phyloP scores from a whole-genome alignment of 2,329 filamentous ascomycete genomes.

The Zymoseptoria passerinii region DNA sequence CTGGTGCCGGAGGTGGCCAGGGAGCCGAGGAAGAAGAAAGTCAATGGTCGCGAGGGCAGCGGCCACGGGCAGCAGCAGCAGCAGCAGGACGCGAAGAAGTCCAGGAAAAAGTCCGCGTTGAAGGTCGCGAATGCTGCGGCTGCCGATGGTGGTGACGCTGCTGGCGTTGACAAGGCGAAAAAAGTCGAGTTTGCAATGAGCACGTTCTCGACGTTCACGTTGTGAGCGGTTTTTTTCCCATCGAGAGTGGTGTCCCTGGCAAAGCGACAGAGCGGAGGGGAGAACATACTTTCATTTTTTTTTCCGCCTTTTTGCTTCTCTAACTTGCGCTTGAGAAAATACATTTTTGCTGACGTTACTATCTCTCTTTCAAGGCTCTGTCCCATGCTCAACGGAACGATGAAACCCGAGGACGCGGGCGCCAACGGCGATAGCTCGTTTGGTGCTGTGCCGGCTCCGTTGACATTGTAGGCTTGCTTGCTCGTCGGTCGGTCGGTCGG shows the following conservation, averaged over 20 bases:
- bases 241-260: not conserved
- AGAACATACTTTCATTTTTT: not conserved
- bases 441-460: constrained; percentile 27
- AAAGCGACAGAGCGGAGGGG: not conserved
- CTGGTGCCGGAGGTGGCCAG: not conserved
- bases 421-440: constrained; percentile 27
- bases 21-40: constrained; percentile 1
- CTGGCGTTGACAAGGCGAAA: not conserved
- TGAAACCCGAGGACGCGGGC: constrained; percentile 30
- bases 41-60: constrained; percentile 8
- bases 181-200: constrained; percentile 7
- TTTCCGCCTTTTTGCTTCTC: constrained; percentile 8
- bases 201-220: constrained; percentile 14
- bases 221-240: constrained; percentile 11
- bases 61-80: constrained; percentile 12
- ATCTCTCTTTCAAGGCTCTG: constrained; percentile 57
- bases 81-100: constrained; percentile 3
- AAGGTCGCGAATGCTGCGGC: not conserved
- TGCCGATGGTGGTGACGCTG: constrained; percentile 11
- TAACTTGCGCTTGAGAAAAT: constrained; percentile 18
- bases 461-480: constrained; percentile 20
- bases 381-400: constrained; percentile 73
- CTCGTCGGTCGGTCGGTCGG: not conserved
- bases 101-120: not conserved
- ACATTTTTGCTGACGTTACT: constrained; percentile 24